phyloP scores from a whole-genome alignment of 805 yeast species.

The Yamadazyma laniorum region DNA sequence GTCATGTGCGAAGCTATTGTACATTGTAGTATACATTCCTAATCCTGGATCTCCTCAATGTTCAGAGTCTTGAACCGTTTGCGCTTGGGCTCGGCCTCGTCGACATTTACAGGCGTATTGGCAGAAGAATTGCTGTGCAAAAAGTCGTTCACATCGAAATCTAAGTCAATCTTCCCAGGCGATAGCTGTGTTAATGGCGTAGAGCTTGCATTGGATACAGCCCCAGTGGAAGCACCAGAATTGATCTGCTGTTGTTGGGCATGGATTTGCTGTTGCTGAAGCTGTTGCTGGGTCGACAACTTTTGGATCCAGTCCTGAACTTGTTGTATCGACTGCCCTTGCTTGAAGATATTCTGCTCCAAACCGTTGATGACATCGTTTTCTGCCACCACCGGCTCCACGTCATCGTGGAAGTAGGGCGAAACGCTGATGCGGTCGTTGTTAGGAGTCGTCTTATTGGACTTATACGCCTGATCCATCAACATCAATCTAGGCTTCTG shows the following conservation, averaged over 20 bases:
- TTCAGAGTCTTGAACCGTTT: conserved; percentile 10
- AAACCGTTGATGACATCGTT: conserved; percentile 34
- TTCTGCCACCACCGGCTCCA: conserved; percentile 5
- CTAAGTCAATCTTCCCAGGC: conserved; percentile 12
- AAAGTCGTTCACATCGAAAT: conserved; percentile 17
- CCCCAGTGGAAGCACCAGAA: background rate
- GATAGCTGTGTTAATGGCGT: conserved; percentile 3
- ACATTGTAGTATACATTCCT: background rate
- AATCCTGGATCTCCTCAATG: conserved; percentile 13
- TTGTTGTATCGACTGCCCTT: conserved; percentile 53
- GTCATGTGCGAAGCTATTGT: too few relatives aligned
- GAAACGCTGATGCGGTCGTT: background rate
- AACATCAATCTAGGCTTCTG: conserved; percentile 41
- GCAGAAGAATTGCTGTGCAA: conserved; percentile 9
- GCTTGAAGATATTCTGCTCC: conserved; percentile 46
- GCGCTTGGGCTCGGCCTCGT: conserved; percentile 10
- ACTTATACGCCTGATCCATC: conserved; percentile 35
- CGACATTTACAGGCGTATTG: conserved; percentile 9
- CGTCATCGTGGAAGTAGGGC: background rate
- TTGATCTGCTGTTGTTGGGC: conserved; percentile 12
- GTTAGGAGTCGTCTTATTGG: conserved; percentile 8
- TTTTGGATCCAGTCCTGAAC: conserved; percentile 56
- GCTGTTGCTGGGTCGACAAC: conserved; percentile 25
- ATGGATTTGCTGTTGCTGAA: conserved; percentile 17
- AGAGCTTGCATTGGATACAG: background rate